Evolutionary conservation across 2,329 filamentous ascomycete species (phyloP), one percentile per base, ranked within the genome.

Genomic region (Nothopassalora personata): DNA sequence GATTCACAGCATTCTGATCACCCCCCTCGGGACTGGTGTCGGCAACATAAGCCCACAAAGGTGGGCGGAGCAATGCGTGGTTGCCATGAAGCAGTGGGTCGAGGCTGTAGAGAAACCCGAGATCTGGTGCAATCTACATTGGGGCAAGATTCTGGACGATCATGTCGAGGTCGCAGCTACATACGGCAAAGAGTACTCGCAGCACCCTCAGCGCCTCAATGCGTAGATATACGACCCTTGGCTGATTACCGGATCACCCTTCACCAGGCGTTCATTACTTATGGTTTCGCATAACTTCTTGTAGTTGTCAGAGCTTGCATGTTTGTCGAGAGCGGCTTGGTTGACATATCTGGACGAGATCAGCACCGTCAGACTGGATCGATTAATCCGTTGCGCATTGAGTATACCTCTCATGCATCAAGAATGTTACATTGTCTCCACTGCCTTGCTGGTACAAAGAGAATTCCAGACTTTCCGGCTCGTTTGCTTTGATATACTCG

Each of bases 71-170:
- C 81, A 83, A 72, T 70, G 74, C 18, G 76, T 81, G 18, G 58
- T 83, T 19, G 80, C 81, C 0, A 64, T 83, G 60, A 82, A 78
- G 66, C 79, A 83, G 67, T 83, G 76, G 61, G 71, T 78, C 1
- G 76, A 81, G 53, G 78, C 80, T 3, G 63, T 76, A 33, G 72
- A 77, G 63, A 71, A 75, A 19, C 76, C 76, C 0, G 70, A 71
- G 45, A 72, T 71, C 57, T 82, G 80, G 80, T 69, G 70, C 9
- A 46, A 57, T 2, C 62, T 81, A 53, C 62, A 68, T 1, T 79
- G 77, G 77, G 48, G 43, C 1, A 68, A 74, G 13, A 60, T 73
- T 8, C 54, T 50, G 8, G 54, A 65, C 10, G 65, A 71, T 45
- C 60, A 59, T 11, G 48, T 50, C 6, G 69, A 72, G 60, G 69